phyloP scores from a whole-genome alignment of 2,329 filamentous ascomycete genomes.

The Ceratocystis colombiana region DNA sequence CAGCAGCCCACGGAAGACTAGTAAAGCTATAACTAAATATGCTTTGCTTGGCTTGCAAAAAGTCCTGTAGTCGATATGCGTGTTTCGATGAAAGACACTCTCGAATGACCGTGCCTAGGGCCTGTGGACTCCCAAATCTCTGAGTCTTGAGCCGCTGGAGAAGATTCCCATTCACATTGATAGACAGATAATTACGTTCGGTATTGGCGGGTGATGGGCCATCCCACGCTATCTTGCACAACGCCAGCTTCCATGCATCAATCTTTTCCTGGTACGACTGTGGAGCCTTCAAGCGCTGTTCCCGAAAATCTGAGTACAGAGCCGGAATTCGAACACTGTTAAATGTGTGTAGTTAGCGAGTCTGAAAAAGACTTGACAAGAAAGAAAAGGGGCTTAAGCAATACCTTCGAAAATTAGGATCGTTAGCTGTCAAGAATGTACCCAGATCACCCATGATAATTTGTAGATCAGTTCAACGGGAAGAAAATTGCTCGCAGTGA shows the following conservation, averaged over 20 bases:
- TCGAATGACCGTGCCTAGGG: slow-evolving; percentile 63
- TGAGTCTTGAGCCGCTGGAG: slow-evolving; percentile 61
- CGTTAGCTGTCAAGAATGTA: slow-evolving; percentile 51
- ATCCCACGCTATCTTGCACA: slow-evolving; percentile 56
- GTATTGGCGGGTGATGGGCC: slow-evolving; percentile 43
- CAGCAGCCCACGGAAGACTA: slow-evolving; percentile 57
- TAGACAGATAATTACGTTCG: slow-evolving; percentile 41
- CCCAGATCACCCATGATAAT: slow-evolving; percentile 55
- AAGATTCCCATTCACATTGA: slow-evolving; percentile 53
- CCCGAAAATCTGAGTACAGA: slow-evolving; percentile 76
- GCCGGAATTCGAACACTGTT: slow-evolving; percentile 66
- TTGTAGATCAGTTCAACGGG: background rate
- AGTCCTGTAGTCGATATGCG: slow-evolving; percentile 61
- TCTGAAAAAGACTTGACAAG: background rate
- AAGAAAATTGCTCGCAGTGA: no score
- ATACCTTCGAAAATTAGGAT: slow-evolving; percentile 52
- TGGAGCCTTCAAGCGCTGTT: slow-evolving; percentile 65
- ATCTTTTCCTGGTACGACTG: slow-evolving; percentile 78
- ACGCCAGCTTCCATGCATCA: slow-evolving; percentile 64
- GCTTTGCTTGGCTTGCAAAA: slow-evolving; percentile 54
- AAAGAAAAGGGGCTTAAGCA: slow-evolving; percentile 6
- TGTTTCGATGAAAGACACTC: slow-evolving; percentile 62
- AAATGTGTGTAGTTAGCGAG: slow-evolving; percentile 8
- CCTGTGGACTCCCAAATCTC: slow-evolving; percentile 71
- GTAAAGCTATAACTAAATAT: slow-evolving; percentile 61